A percentile compares a stretch with the other conserved stretches of the same genome.
phyloP scores from a whole-genome alignment of 1,284 basidiomycete genomes.

The Fomitopsis pinicola region DNA sequence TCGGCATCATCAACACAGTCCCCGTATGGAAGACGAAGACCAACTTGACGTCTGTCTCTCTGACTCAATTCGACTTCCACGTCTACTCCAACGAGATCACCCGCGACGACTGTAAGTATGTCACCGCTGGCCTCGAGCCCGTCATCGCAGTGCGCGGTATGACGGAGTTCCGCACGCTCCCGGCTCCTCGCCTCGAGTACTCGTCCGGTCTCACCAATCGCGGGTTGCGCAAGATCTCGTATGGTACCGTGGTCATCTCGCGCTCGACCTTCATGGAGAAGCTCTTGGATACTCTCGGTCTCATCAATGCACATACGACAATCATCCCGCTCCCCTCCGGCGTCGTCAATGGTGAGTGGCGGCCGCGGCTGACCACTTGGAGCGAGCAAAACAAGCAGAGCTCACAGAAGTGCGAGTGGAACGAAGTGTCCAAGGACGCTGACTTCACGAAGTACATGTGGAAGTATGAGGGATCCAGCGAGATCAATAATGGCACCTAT shows the following conservation, averaged over 20 bases:
- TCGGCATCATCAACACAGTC: constrained; percentile 28
- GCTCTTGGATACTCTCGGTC: constrained; percentile 22
- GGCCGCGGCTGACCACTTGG: constrained; percentile 25
- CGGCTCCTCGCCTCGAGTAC: constrained; percentile 17
- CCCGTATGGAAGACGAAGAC: constrained; percentile 23
- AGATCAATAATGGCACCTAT: constrained; percentile 20
- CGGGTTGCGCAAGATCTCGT: constrained; percentile 19
- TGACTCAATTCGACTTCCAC: constrained; percentile 28
- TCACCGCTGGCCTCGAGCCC: constrained; percentile 16
- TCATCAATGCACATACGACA: constrained; percentile 28
- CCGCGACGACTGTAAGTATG: constrained; percentile 18
- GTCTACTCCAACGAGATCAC: constrained; percentile 20
- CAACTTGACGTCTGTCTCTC: constrained; percentile 18
- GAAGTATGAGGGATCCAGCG: constrained; percentile 23
- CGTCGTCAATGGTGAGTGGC: constrained; percentile 22
- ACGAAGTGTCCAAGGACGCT: constrained; percentile 12
- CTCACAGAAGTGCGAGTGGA: constrained; percentile 21
- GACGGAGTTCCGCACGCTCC: constrained; percentile 19
- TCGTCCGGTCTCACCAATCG: constrained; percentile 23
- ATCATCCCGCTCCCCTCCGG: constrained; percentile 27
- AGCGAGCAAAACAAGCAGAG: constrained; percentile 22
- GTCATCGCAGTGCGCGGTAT: constrained; percentile 28
- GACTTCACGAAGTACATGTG: constrained; percentile 23
- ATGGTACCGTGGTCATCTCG: constrained; percentile 27
- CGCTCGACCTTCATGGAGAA: constrained; percentile 26